Base-by-base conservation (phyloP, 192 early-diverging fungal species). In the Rhizoclosmatium sp. region DNA sequence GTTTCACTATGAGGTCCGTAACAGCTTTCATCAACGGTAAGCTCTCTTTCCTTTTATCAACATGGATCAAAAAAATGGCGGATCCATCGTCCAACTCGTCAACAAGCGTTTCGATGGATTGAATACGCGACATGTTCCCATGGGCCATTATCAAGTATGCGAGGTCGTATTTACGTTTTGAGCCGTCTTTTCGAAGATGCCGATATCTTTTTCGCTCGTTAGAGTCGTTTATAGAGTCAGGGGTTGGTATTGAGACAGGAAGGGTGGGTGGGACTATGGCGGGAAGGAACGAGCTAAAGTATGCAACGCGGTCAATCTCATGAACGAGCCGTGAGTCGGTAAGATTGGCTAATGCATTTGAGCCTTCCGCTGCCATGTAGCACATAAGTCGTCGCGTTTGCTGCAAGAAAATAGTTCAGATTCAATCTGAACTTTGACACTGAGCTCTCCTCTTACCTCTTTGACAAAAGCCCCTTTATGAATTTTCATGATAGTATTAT, bases 141-240 rank as follows among this genome's bases (percentile, higher is more conserved):
- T 89, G 85, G 5, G 85, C 68, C 82, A 86, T 84, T 49, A 89
- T 59, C 12, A 89, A 60, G 76, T 89, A 89, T 2, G 87, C 87
- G 12, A 89, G 31, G 9, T 76, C 65, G 61, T 82, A 87, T 23
- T 75, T 78, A 7, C 75, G 46, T 31, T 31, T 31, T 31, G 31
- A 31, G 31, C 31, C 31, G 0, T 31, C 31, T 31, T 31, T 31
- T 31, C 31, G 31, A 31, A 31, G 31, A 31, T 31, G 31, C 31
- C 31, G 31, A 31, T 31, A 31, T 31, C 31, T 31, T 31, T 31
- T 31, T 31, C 31, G 31, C 31, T 31, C 31, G 0, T 31, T 31
- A 31, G 31, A 0, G 31, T 31, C 31, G 0, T 31, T 31, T 31
- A 31, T 31, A 31, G 31, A 31, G 31, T 31, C 31, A 31, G 31